Conservation (phyloP, 176 grass and related monocot species). For the Zizania latifolia region DNA sequence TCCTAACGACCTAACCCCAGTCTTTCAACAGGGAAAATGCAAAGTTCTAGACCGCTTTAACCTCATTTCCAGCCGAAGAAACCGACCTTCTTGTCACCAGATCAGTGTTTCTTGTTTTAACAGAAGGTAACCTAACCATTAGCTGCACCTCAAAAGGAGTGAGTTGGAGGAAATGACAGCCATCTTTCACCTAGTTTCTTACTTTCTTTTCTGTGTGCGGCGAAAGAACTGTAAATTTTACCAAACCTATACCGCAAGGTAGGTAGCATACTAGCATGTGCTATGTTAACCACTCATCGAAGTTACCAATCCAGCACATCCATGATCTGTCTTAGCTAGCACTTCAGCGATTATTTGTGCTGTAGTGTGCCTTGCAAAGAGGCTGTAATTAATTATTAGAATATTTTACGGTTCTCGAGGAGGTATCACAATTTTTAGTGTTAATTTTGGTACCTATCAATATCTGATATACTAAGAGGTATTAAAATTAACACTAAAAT, state of each 20-base stretch:
- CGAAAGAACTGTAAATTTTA: conserved; percentile 16
- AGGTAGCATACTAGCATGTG: neutral
- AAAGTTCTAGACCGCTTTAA: conserved; percentile 27
- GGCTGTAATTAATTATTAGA: no score
- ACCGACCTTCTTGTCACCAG: neutral
- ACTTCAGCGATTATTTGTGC: conserved; percentile 9
- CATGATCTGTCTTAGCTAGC: conserved; percentile 25
- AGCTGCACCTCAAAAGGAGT: conserved; percentile 21
- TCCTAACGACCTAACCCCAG: neutral
- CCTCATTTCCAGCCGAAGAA: conserved; percentile 24
- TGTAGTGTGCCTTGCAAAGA: neutral
- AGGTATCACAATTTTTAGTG: no score
- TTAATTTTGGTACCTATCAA: no score
- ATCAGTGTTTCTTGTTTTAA: conserved; percentile 25
- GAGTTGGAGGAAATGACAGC: conserved; percentile 32
- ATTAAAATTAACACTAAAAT: no score
- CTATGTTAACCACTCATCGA: neutral
- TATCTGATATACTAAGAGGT: no score
- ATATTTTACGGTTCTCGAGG: no score
- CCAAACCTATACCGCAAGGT: neutral
- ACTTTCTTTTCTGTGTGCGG: neutral
- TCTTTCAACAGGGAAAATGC: neutral
- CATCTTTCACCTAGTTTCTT: conserved; percentile 32
- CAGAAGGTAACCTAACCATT: conserved; percentile 10
- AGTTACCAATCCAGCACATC: neutral